Conservation (phyloP, 306 rosid genomes). For the Pyrus communis region DNA sequence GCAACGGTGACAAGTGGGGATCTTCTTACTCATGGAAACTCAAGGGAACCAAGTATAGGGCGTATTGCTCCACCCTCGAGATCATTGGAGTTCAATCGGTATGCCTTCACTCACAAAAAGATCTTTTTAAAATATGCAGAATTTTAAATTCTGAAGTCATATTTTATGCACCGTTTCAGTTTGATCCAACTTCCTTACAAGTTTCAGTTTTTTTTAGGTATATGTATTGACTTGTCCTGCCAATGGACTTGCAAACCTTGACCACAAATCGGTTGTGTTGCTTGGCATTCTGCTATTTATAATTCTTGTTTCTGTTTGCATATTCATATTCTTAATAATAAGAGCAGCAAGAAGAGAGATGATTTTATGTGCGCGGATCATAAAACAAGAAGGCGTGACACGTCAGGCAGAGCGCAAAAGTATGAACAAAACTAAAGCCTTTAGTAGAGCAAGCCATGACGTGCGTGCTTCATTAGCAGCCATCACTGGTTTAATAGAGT, state of each 20-base stretch:
- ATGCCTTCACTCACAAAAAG: not conserved
- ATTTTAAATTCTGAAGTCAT: not conserved
- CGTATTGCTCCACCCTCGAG: slow-evolving; percentile 11
- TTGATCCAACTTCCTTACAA: not conserved
- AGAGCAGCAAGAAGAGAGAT: slow-evolving; percentile 43
- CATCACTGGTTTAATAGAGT: slow-evolving; percentile 62
- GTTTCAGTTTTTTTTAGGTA: slow-evolving; percentile 36
- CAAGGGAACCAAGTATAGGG: not conserved
- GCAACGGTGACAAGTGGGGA: not conserved
- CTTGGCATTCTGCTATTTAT: slow-evolving; percentile 24
- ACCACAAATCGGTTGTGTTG: slow-evolving; percentile 12
- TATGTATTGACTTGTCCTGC: slow-evolving; percentile 42
- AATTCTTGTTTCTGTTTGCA: slow-evolving; percentile 23
- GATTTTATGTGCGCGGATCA: slow-evolving; percentile 49
- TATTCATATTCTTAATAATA: slow-evolving; percentile 17
- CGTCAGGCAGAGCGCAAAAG: slow-evolving; percentile 70
- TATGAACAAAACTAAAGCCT: slow-evolving; percentile 62
- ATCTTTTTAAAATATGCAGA: too few relatives aligned
- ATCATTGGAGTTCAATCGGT: slow-evolving; percentile 16
- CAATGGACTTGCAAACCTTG: slow-evolving; percentile 15
- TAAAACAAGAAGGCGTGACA: slow-evolving; percentile 64
- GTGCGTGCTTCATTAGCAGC: slow-evolving; percentile 64
- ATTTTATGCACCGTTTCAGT: not conserved
- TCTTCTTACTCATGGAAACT: not conserved
- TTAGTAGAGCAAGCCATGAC: slow-evolving; percentile 71